These are phyloP conservation scores for Phytophthora sojae DNA, from an alignment of 352 stramenopile species.

Conservation along the genomic window DNA sequence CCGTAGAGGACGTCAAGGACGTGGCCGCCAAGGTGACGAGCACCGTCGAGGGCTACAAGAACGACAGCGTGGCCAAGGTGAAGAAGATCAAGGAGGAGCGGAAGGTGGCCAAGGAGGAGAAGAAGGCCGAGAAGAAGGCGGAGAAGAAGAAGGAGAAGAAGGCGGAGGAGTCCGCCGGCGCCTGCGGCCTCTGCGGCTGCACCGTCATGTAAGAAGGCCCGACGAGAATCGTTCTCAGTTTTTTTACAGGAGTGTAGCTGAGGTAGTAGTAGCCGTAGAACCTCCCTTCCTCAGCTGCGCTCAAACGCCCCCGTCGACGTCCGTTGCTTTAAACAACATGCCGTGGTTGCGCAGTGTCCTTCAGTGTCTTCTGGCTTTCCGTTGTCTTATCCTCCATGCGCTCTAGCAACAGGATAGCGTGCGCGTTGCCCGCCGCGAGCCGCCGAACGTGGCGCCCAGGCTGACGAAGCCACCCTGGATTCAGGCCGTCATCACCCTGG, in stretches of 20 bases:
- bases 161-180: slow-evolving; percentile 53
- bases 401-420: slow-evolving; percentile 41
- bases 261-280: slow-evolving; percentile 32
- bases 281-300: slow-evolving; percentile 9
- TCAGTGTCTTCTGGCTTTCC: not conserved
- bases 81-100: slow-evolving; percentile 61
- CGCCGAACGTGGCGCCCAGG: slow-evolving; percentile 11
- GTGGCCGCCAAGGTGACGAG: slow-evolving; percentile 48
- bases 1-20: slow-evolving; percentile 56
- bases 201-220: slow-evolving; percentile 60
- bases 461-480: slow-evolving; percentile 21
- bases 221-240: not conserved
- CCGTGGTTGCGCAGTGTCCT: slow-evolving; percentile 30
- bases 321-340: slow-evolving; percentile 41
- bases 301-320: slow-evolving; percentile 33
- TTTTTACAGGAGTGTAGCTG: slow-evolving; percentile 26
- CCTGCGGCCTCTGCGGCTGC: slow-evolving; percentile 64
- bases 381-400: not conserved
- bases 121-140: slow-evolving; percentile 47
- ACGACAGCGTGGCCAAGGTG: slow-evolving; percentile 69
- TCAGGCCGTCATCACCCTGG: slow-evolving; percentile 2
- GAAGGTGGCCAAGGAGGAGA: slow-evolving; percentile 62
- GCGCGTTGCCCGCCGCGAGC: slow-evolving; percentile 34
- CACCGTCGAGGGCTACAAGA: slow-evolving; percentile 74
- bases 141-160: slow-evolving; percentile 37